A percentile compares a stretch with the other conserved stretches of the same genome.
phyloP scores from a whole-genome alignment of 345 rosid species.

The Heritiera littoralis region DNA sequence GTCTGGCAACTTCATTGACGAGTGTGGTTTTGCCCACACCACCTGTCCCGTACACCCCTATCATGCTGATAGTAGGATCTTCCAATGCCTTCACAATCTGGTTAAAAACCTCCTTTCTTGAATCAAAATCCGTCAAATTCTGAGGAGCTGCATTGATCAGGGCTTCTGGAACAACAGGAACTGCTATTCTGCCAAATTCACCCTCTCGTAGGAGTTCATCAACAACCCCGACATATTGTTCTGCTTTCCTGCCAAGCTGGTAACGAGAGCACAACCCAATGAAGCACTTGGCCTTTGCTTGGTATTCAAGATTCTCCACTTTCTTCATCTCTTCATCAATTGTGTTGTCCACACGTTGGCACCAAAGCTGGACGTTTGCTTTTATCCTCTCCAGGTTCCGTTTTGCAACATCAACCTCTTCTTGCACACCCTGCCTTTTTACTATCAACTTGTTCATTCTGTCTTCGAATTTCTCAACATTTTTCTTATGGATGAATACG shows the following conservation, averaged over 20 bases:
- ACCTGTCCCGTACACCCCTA: conserved; percentile 27
- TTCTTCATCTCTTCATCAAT: background rate
- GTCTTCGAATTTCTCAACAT: background rate
- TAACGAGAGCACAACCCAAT: background rate
- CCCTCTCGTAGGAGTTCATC: background rate
- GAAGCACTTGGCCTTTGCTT: background rate
- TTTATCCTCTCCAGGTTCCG: background rate
- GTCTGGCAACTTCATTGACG: background rate
- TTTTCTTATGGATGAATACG: background rate
- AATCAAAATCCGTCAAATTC: background rate
- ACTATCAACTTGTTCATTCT: background rate
- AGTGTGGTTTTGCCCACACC: conserved; percentile 33
- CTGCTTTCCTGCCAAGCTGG: background rate
- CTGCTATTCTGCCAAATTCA: background rate
- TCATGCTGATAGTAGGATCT: background rate
- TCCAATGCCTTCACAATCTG: background rate
- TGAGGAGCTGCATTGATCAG: background rate
- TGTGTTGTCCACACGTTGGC: background rate
- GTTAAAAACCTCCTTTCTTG: background rate
- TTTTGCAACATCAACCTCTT: background rate
- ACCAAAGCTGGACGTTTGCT: background rate
- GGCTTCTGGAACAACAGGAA: background rate
- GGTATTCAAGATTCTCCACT: background rate
- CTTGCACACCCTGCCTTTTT: background rate
- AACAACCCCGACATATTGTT: background rate